Conservation (phyloP, 176 grass and related monocot genomes). For the Oryza brachyantha region DNA sequence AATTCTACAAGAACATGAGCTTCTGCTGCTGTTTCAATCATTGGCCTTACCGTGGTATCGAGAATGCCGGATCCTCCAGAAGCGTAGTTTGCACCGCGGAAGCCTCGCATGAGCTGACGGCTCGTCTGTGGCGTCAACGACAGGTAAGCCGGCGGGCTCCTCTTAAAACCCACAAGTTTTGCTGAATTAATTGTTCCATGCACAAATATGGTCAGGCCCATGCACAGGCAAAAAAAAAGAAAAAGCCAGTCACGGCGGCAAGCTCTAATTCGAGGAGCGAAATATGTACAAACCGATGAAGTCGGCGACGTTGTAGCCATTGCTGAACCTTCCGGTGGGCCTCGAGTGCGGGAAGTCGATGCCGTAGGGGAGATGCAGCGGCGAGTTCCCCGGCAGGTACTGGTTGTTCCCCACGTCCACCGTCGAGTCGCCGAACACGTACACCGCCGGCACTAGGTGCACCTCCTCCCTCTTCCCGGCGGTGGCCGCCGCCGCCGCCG, state of each 20-base stretch:
- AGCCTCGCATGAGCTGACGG: slow-evolving; percentile 37
- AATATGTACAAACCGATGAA: slow-evolving; percentile 29
- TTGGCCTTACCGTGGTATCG: slow-evolving; percentile 46
- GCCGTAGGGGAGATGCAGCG: slow-evolving; percentile 51
- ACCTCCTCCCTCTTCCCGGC: background rate
- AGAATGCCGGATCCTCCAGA: slow-evolving; percentile 61
- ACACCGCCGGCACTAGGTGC: slow-evolving; percentile 50
- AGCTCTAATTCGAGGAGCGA: background rate
- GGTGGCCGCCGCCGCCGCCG: background rate
- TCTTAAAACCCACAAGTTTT: slow-evolving; percentile 49
- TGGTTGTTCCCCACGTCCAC: slow-evolving; percentile 63
- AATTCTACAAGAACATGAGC: background rate
- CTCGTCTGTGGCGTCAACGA: slow-evolving; percentile 34
- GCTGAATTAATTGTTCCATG: slow-evolving; percentile 31
- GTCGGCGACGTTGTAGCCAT: slow-evolving; percentile 63
- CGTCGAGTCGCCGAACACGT: slow-evolving; percentile 63
- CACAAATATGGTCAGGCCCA: background rate
- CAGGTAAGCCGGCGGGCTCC: slow-evolving; percentile 59
- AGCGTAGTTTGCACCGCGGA: slow-evolving; percentile 55
- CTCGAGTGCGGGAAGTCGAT: slow-evolving; percentile 42
- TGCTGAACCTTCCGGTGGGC: slow-evolving; percentile 65
- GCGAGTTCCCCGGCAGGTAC: slow-evolving; percentile 33
- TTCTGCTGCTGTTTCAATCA: background rate
- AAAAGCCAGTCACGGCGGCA: background rate
- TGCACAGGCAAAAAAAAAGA: background rate